Evolutionary conservation across 495 filamentous ascomycete genomes (phyloP), one percentile per base, ranked within the genome.

Genomic region (Penicillium canescens): DNA sequence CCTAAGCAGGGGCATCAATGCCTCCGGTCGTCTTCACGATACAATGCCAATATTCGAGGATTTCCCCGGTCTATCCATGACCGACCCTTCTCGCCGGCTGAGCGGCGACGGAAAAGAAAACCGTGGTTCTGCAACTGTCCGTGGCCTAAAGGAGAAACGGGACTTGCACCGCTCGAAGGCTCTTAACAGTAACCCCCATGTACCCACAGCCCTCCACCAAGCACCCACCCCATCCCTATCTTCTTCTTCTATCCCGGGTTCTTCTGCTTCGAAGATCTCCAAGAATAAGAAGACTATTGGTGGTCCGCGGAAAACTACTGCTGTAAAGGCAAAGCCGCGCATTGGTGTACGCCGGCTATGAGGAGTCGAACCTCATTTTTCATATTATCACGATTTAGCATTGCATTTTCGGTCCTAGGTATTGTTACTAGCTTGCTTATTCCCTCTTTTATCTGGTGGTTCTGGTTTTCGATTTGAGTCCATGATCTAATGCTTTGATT

Each of bases 41-140:
- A 69, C 72, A n/a, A 26, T 70, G 24, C 59, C 62, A 12, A 75
- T 77, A 26, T 76, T 71, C 42, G 70, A 78, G 38, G 74, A 78
- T 35, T 45, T 58, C 1, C 65, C 68, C n/a, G 63, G 70, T 3
- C 34, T 60, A 7, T 54, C 47, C 5, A 23, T 50, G 20, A 34
- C 20, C 21, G 62, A 57, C 35, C 36, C 46, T 8, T 53, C 61
- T 14, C 65, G 62, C 23, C 62, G 61, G 0, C 56, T 54, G 33
- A 69, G 62, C 48, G 54, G 57, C 2, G 61, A 69, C 36, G 68
- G 66, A 21, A 73, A 77, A 49, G 71, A 76, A 51, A 74, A 75
- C 51, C 54, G 46, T 7, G 55, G 43, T 3, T 41, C 60, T 8
- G 40, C 56, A 1, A 50, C 35, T 7, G 38, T 24, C 1, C 28